phyloP scores from a whole-genome alignment of 495 filamentous ascomycete genomes.

The Arthonia radiata region DNA sequence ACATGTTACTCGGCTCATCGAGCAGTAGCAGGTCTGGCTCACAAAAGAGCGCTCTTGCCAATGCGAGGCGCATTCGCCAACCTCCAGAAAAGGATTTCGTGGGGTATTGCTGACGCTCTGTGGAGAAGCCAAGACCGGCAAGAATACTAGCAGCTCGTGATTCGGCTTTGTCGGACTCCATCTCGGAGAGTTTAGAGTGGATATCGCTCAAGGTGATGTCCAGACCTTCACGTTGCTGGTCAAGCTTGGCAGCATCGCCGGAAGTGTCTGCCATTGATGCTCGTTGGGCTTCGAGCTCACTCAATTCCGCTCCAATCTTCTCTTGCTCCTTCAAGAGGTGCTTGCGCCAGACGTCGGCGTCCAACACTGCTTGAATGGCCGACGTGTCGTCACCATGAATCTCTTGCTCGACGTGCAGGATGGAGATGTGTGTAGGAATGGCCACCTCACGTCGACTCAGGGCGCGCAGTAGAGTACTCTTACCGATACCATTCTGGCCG shows the following conservation, averaged over 20 bases:
- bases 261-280: conserved; percentile 65
- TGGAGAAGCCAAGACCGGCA: conserved; percentile 88
- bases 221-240: conserved; percentile 67
- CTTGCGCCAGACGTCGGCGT: conserved; percentile 98
- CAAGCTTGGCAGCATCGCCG: conserved; percentile 57
- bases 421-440: conserved; percentile 90
- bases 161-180: conserved; percentile 98
- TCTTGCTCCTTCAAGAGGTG: conserved; percentile 76
- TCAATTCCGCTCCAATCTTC: conserved; percentile 60
- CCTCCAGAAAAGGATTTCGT: conserved; percentile 98
- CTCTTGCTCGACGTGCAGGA: conserved; percentile 98
- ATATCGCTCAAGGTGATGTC: conserved; percentile 78
- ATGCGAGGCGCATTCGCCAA: conserved; percentile 95
- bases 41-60: conserved; percentile 91
- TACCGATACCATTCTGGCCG: conserved; percentile 98
- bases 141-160: conserved; percentile 85
- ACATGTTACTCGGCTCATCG: conserved; percentile 99
- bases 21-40: conserved; percentile 91
- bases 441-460: conserved; percentile 82
- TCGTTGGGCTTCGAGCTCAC: conserved; percentile 56
- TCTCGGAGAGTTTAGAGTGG: conserved; percentile 78
- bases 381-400: conserved; percentile 92
- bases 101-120: conserved; percentile 73
- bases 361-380: conserved; percentile 81
- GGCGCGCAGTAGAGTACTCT: conserved; percentile 79